These are phyloP conservation scores for Chiua virens DNA, from an alignment of 768 basidiomycete species.

Conservation along the genomic window DNA sequence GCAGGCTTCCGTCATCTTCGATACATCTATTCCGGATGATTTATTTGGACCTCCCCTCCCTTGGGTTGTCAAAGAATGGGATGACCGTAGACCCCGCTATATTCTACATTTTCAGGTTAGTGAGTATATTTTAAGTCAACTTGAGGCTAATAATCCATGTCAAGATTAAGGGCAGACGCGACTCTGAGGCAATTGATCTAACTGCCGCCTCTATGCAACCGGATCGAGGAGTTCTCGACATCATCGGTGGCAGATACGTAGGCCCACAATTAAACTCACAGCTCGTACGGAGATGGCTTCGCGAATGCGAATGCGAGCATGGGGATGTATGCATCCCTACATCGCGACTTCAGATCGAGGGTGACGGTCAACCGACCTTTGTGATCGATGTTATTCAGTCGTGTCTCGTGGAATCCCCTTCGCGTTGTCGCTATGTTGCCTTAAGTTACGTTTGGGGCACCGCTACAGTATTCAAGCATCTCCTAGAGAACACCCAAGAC, in stretches of 20 bases:
- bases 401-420: constrained; percentile 17
- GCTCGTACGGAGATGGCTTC: constrained; percentile 17
- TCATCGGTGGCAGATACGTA: constrained; percentile 12
- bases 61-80: constrained; percentile 6
- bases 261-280: neutral
- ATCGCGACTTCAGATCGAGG: neutral
- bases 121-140: neutral
- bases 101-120: constrained; percentile 11
- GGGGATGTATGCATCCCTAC: constrained; percentile 6
- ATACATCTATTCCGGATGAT: neutral
- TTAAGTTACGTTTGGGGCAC: constrained; percentile 26
- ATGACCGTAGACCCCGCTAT: neutral
- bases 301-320: constrained; percentile 12
- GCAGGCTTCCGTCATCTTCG: constrained; percentile 1
- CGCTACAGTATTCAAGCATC: constrained; percentile 9
- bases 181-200: too few species aligned
- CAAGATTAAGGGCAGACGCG: neutral
- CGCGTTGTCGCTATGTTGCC: constrained; percentile 23
- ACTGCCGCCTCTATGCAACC: neutral
- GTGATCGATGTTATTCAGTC: constrained; percentile 15
- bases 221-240: constrained; percentile 1
- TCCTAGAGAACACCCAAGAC: constrained; percentile 1
- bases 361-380: constrained; percentile 6
- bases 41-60: constrained; percentile 1
- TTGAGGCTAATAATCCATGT: neutral